Evolutionary conservation across 129 eudicot species (phyloP).

Genomic region (Smallanthus sonchifolius): DNA sequence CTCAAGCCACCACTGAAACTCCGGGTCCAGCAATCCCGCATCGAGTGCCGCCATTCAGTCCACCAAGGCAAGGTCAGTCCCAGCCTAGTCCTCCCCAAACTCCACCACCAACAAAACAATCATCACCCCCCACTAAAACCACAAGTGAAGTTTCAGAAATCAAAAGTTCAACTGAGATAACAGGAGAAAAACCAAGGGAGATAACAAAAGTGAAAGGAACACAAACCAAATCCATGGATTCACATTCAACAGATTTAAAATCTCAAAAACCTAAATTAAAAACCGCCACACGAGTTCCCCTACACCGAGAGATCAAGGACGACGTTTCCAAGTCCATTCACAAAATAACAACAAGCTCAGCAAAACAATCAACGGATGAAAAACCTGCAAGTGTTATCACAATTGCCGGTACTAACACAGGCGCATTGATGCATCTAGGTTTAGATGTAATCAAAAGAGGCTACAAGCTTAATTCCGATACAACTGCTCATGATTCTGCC

Average conservation of each 20-base stretch:
- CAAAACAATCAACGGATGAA: conserved; percentile 34
- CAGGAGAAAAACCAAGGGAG: conserved; percentile 27
- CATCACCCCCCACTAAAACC: conserved; percentile 26
- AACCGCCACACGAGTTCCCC: conserved; percentile 27
- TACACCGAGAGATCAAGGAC: conserved; percentile 46
- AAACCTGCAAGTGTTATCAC: conserved; percentile 46
- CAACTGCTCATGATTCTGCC: conserved; percentile 15
- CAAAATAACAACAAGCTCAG: conserved; percentile 27
- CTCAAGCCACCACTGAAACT: conserved; percentile 12
- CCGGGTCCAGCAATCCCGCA: conserved; percentile 15
- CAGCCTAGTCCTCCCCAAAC: conserved; percentile 32
- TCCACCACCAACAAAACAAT: conserved; percentile 36
- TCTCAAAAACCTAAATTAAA: conserved; percentile 26
- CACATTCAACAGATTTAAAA: conserved; percentile 28
- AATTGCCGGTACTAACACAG: conserved; percentile 69
- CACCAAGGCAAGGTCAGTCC: neutral
- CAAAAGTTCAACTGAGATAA: conserved; percentile 10
- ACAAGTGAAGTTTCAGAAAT: conserved; percentile 5
- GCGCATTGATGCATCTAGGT: conserved; percentile 73
- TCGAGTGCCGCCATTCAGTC: too few species aligned
- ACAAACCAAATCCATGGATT: conserved; percentile 25
- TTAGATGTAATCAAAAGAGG: conserved; percentile 28
- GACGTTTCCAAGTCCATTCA: conserved; percentile 43
- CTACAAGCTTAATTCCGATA: conserved; percentile 16
- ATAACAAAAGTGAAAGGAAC: conserved; percentile 24